These are phyloP conservation scores for Exophiala bonariae DNA, from an alignment of 2,329 filamentous ascomycete species.

Conservation along the genomic window DNA sequence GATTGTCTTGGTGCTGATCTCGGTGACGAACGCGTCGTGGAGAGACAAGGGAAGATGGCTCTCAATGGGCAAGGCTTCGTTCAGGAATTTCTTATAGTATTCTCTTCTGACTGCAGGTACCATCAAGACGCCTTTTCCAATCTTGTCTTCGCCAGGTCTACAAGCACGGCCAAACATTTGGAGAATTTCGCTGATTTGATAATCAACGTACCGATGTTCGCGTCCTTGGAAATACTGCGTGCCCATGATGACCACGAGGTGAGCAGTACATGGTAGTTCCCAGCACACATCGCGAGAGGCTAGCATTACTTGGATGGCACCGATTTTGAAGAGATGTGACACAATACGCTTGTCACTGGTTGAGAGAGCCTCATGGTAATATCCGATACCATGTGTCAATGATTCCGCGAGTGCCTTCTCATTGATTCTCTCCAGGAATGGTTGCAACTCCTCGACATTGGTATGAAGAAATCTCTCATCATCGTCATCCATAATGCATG, in stretches of 20 bases:
- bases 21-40: conserved; percentile 93
- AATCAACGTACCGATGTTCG: conserved; percentile 96
- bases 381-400: conserved; percentile 89
- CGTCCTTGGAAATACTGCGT: conserved; percentile 97
- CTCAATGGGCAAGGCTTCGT: conserved; percentile 92
- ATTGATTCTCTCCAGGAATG: conserved; percentile 78
- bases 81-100: conserved; percentile 98
- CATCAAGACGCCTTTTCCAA: conserved; percentile 92
- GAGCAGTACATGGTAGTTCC: conserved; percentile 85
- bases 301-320: conserved; percentile 82
- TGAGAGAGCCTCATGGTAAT: conserved; percentile 93
- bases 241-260: conserved; percentile 93
- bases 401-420: conserved; percentile 87
- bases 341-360: conserved; percentile 90
- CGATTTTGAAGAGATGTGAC: conserved; percentile 84
- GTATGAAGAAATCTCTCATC: conserved; percentile 93
- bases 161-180: conserved; percentile 98
- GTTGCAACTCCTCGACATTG: conserved; percentile 75
- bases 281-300: conserved; percentile 89
- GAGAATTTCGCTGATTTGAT: conserved; percentile 86
- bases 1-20: conserved; percentile 95
- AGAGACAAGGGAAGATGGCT: conserved; percentile 89
- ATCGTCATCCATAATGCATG: conserved; percentile 82
- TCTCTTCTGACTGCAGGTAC: conserved; percentile 90
- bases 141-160: conserved; percentile 73